These are phyloP conservation scores for Kwoniella europaea DNA, from an alignment of 768 basidiomycete genomes.

Conservation along the genomic window DNA sequence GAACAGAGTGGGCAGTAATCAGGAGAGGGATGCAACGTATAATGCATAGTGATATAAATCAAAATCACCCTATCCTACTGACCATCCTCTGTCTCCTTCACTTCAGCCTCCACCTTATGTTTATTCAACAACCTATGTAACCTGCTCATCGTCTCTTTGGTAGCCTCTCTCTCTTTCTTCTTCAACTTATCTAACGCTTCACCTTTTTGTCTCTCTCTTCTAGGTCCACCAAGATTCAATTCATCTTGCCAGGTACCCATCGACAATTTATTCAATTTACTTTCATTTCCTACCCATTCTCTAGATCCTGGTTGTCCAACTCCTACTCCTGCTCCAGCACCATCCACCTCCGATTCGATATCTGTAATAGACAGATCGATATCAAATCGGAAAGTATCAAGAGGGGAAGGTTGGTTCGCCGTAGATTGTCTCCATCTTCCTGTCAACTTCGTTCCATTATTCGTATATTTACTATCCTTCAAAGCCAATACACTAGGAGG, in stretches of 20 bases:
- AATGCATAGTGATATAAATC: neutral
- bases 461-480: neutral
- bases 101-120: neutral
- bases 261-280: neutral
- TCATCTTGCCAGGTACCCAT: neutral
- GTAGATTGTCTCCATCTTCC: constrained; percentile 18
- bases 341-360: neutral
- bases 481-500: constrained; percentile 21
- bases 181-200: constrained; percentile 14
- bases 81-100: neutral
- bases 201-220: constrained; percentile 12
- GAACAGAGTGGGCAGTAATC: too few relatives aligned
- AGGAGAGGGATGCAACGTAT: neutral
- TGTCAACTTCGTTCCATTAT: neutral
- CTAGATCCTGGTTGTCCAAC: constrained; percentile 5
- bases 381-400: constrained; percentile 31
- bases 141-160: constrained; percentile 3
- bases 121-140: constrained; percentile 1
- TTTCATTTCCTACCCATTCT: constrained; percentile 31
- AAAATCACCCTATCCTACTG: neutral
- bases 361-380: constrained; percentile 14
- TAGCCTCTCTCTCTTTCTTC: neutral
- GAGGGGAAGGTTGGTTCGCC: constrained; percentile 15
- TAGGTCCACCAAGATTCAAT: constrained; percentile 8
- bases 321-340: too few relatives aligned